Conservation (phyloP, 805 yeast species). For the Candida loeiensis region DNA sequence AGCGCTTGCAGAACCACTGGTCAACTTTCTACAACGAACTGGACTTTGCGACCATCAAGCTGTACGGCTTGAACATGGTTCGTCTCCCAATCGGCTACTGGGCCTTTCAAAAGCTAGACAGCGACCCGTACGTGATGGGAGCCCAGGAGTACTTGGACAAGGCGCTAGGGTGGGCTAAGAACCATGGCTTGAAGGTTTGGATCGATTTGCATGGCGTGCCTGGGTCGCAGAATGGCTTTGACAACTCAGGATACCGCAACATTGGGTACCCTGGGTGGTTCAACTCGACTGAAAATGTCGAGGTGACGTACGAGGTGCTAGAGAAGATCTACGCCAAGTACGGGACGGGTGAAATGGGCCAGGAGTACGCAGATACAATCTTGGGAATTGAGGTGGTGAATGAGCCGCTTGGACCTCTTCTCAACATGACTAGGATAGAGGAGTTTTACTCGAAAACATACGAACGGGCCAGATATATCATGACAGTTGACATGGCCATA, state of each 20-base stretch:
- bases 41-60: conserved; percentile 51
- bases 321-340: conserved; percentile 32
- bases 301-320: conserved; percentile 31
- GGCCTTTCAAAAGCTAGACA: conserved; percentile 53
- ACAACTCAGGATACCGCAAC: conserved; percentile 68
- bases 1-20: conserved; percentile 52
- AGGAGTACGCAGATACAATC: conserved; percentile 28
- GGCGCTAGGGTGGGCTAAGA: conserved; percentile 66
- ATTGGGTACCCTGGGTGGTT: conserved; percentile 36
- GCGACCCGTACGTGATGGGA: conserved; percentile 65
- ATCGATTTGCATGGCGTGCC: conserved; percentile 80
- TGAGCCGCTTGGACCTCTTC: conserved; percentile 33
- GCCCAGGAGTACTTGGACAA: conserved; percentile 61
- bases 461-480: conserved; percentile 28
- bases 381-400: conserved; percentile 40
- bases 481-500: conserved; percentile 37
- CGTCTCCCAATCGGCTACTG: conserved; percentile 79
- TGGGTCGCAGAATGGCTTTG: conserved; percentile 85
- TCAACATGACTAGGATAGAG: conserved; percentile 21
- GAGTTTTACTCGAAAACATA: conserved; percentile 30
- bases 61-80: conserved; percentile 62
- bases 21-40: conserved; percentile 53
- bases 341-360: conserved; percentile 25
- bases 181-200: conserved; percentile 61
- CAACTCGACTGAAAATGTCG: conserved; percentile 24